phyloP scores from a whole-genome alignment of 176 grass and related monocot genomes.

The barley (Hordeum vulgare) region DNA sequence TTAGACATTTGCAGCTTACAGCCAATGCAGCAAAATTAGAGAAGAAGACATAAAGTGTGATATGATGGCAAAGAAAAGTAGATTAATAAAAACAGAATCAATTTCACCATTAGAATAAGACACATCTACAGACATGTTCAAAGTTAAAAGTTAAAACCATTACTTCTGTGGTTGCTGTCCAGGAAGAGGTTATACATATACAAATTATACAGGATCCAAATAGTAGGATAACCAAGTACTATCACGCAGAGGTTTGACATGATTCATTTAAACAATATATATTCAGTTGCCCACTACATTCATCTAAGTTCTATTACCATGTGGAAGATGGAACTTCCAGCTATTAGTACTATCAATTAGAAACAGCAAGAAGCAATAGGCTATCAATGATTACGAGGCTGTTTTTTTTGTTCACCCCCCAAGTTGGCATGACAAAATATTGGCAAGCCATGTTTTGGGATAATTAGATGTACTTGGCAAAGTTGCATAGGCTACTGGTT shows the following conservation, averaged over 20 bases:
- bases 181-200: slow-evolving; percentile 8
- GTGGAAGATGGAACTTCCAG: neutral
- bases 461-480: slow-evolving; percentile 1
- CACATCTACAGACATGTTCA: neutral
- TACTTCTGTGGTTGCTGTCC: neutral
- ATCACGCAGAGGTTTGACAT: neutral
- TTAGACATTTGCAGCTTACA: slow-evolving; percentile 15
- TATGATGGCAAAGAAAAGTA: neutral
- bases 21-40: neutral
- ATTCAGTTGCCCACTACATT: neutral
- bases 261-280: slow-evolving; percentile 7
- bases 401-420: neutral
- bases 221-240: neutral
- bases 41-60: neutral
- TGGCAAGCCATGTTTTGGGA: neutral
- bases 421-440: neutral
- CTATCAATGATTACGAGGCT: neutral
- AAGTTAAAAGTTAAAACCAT: slow-evolving; percentile 13
- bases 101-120: neutral
- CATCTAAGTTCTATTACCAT: neutral
- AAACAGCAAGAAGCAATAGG: slow-evolving; percentile 2
- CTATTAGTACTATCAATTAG: neutral
- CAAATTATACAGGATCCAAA: slow-evolving; percentile 15
- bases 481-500: neutral
- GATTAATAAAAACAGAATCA: slow-evolving; percentile 4